Evolutionary conservation across 495 filamentous ascomycete species (phyloP).

Genomic region (Aspergillus carlsbadensis): DNA sequence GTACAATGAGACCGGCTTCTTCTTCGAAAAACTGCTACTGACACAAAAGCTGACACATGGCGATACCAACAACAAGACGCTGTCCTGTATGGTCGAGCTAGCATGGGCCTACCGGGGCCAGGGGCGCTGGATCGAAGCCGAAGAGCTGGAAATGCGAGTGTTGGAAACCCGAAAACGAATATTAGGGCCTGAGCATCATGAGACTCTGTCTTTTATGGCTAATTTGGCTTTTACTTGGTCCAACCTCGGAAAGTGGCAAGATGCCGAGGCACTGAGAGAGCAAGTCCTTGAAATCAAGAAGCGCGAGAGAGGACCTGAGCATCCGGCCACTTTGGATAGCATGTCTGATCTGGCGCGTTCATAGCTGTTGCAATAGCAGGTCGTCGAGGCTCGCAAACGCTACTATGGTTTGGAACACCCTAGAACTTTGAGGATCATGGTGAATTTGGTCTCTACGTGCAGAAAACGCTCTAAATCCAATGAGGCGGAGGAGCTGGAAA

Average conservation of each 20-base stretch:
- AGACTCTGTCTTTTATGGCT: not conserved
- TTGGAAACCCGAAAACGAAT: conserved; percentile 8
- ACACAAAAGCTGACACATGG: no score
- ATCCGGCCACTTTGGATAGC: conserved; percentile 25
- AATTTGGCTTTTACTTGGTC: not conserved
- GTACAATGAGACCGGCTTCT: not conserved
- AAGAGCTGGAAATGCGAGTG: not conserved
- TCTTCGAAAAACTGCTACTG: not conserved
- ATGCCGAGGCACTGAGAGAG: not conserved
- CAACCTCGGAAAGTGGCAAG: not conserved
- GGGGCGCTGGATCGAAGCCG: conserved; percentile 4
- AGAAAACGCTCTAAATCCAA: no score
- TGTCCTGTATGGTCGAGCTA: not conserved
- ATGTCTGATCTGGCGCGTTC: conserved; percentile 27
- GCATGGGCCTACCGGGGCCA: not conserved
- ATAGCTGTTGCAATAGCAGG: conserved; percentile 23
- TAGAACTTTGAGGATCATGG: not conserved
- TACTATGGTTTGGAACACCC: conserved; percentile 28
- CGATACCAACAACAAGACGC: not conserved
- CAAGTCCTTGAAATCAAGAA: not conserved
- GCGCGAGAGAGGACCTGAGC: not conserved
- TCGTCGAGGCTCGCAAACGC: conserved; percentile 20
- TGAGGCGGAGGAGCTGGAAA: no score
- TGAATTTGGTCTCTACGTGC: no score
- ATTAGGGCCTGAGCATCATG: not conserved